These are phyloP conservation scores for Cucurbitaria berberidis DNA, from an alignment of 2,329 filamentous ascomycete genomes.

Conservation along the genomic window DNA sequence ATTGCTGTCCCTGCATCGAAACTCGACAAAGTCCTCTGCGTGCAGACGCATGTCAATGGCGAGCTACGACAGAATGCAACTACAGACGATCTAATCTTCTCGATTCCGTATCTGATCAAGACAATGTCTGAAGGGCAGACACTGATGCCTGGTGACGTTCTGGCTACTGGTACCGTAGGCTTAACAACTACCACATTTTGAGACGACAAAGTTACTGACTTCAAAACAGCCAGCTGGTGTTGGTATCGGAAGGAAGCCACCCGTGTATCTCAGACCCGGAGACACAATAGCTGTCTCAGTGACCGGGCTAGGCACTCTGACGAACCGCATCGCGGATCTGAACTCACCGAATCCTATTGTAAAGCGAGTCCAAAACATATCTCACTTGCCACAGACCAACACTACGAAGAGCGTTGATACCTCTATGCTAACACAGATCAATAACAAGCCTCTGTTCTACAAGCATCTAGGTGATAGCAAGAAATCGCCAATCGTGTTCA, in stretches of 20 bases:
- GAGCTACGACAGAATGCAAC: slow-evolving; percentile 55
- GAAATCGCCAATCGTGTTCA: slow-evolving; percentile 53
- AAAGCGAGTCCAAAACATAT: slow-evolving; percentile 40
- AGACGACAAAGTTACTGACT: slow-evolving; percentile 52
- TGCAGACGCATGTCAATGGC: slow-evolving; percentile 57
- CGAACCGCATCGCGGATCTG: slow-evolving; percentile 52
- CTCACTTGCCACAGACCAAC: slow-evolving; percentile 50
- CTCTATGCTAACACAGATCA: slow-evolving; percentile 47
- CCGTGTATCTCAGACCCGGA: slow-evolving; percentile 35
- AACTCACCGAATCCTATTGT: slow-evolving; percentile 46
- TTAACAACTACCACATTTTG: slow-evolving; percentile 49
- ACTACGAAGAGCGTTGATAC: slow-evolving; percentile 44
- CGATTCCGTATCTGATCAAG: slow-evolving; percentile 53
- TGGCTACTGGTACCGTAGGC: slow-evolving; percentile 60
- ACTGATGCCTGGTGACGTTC: slow-evolving; percentile 54
- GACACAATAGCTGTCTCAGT: slow-evolving; percentile 33
- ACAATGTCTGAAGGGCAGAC: slow-evolving; percentile 55
- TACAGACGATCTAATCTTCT: slow-evolving; percentile 56
- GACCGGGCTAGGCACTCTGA: slow-evolving; percentile 33
- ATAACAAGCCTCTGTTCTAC: slow-evolving; percentile 53
- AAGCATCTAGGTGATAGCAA: slow-evolving; percentile 32
- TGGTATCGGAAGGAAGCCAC: slow-evolving; percentile 50
- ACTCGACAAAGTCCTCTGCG: slow-evolving; percentile 52
- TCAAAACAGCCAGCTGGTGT: slow-evolving; percentile 49
- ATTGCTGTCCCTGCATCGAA: slow-evolving; percentile 57